Percentiles rank a stretch among this genome's conserved stretches.
Conservation (phyloP, 768 basidiomycete genomes). For the Harrya chromipes region DNA sequence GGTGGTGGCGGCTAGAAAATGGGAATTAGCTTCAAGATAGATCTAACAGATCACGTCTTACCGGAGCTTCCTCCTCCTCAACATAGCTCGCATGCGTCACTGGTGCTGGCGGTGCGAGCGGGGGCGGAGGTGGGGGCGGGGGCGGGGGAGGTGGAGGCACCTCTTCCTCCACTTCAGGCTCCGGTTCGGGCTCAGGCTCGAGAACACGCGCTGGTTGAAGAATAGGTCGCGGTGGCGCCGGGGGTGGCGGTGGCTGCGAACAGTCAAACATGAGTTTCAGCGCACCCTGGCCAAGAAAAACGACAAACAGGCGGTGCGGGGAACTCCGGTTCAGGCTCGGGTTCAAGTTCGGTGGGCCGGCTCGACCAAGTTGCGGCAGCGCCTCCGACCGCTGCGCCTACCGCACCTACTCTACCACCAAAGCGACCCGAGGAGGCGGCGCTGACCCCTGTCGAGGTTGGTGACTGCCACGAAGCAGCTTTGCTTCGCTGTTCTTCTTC, state of each 20-base stretch:
- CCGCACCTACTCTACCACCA: conserved; percentile 19
- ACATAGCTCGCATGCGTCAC: conserved; percentile 15
- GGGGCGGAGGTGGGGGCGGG: conserved; percentile 12
- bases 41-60: background rate
- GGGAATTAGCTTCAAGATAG: background rate
- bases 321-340: conserved; percentile 28
- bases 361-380: conserved; percentile 23
- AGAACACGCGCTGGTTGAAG: conserved; percentile 16
- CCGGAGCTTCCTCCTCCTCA: conserved; percentile 14
- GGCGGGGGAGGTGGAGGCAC: conserved; percentile 15
- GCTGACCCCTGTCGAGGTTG: conserved; percentile 32
- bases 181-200: conserved; percentile 20
- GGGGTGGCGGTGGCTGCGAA: conserved; percentile 29
- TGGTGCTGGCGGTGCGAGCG: conserved; percentile 30
- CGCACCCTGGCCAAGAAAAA: background rate
- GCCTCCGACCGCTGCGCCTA: conserved; percentile 27
- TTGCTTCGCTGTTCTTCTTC: conserved; percentile 72
- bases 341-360: conserved; percentile 21
- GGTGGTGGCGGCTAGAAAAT: conserved; percentile 29
- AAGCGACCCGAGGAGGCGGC: conserved; percentile 40
- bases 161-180: conserved; percentile 22
- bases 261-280: conserved; percentile 3
- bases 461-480: conserved; percentile 46
- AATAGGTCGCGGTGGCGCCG: conserved; percentile 20
- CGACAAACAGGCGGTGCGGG: conserved; percentile 27